Conservation (phyloP, 768 basidiomycete genomes). For the Phylloporus sp. region DNA sequence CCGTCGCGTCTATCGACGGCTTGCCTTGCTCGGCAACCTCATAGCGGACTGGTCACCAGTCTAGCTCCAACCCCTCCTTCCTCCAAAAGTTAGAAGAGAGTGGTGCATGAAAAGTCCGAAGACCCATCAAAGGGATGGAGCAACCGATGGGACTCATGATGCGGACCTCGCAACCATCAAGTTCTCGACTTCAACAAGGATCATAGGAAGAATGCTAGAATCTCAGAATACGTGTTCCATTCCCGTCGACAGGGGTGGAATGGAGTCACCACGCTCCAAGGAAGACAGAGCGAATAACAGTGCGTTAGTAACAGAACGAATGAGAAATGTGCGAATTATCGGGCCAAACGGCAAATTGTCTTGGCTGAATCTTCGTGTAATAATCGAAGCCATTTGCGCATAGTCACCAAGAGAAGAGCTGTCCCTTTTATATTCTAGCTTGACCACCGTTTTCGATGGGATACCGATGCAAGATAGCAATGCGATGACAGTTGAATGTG, state of each 20-base stretch:
- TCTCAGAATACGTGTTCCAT: neutral
- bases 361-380: neutral
- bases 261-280: neutral
- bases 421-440: neutral
- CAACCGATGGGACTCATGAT: neutral
- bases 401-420: neutral
- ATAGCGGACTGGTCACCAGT: too few relatives aligned
- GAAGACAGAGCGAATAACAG: neutral
- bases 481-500: neutral
- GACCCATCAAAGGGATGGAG: neutral
- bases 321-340: neutral
- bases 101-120: neutral
- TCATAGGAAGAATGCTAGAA: neutral
- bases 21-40: too few relatives aligned
- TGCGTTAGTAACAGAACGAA: neutral
- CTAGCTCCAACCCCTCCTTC: neutral
- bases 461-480: neutral
- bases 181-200: neutral
- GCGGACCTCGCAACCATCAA: neutral
- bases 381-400: neutral
- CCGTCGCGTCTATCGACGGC: too few relatives aligned
- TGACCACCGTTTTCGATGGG: neutral
- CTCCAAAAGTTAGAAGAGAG: neutral
- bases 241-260: neutral
- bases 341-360: neutral